Evolutionary conservation across 2,329 filamentous ascomycete species (phyloP), one percentile per base, ranked within the genome.

Genomic region (Lecanoromycetidae sp.): DNA sequence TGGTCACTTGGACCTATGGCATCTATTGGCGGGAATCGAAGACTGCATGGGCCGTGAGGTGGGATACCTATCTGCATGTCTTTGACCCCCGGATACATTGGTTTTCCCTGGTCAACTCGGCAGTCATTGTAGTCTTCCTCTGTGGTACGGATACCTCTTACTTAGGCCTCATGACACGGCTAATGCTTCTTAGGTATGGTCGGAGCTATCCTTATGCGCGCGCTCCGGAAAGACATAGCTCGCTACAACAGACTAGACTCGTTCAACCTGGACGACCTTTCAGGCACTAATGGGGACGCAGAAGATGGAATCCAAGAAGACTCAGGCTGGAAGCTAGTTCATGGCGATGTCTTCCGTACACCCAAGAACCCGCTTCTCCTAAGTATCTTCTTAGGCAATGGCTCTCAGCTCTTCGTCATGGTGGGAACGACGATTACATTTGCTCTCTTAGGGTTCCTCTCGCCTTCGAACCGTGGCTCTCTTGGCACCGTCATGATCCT

Each of bases 61-160:
- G 91, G 91, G 91, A 98, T 72, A 96, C 94, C 67, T 96, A 96
- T 62, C 75, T 98, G 29, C 90, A 96, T 60, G 90, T 98, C 25
- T 93, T 88, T 61, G 88, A 96, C 63, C 88, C 91, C 44, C 93
- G 91, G 71, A 96, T 98, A 57, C 91, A 98, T 65, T 98, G 91
- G 91, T 94, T 96, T 70, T 95, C 88, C 50, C 79, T 98, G 41
- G 84, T 96, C 67, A 94, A 94, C 66, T 95, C 88, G 29, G 85
- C 91, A 41, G 80, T 96, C 36, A 94, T 98, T 52, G 88, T 98
- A 42, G 75, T 94, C 40, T 91, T 96, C 66, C 72, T 55, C 32
- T 52, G 49, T 30, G 52, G 45, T 96, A 44, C 44, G 7, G 30
- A 37, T 25, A n/a, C 15, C 23, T n/a, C 22, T 22, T 5, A 25